Conservation (phyloP, 2,329 filamentous ascomycete genomes). For the Volutella citrinella region DNA sequence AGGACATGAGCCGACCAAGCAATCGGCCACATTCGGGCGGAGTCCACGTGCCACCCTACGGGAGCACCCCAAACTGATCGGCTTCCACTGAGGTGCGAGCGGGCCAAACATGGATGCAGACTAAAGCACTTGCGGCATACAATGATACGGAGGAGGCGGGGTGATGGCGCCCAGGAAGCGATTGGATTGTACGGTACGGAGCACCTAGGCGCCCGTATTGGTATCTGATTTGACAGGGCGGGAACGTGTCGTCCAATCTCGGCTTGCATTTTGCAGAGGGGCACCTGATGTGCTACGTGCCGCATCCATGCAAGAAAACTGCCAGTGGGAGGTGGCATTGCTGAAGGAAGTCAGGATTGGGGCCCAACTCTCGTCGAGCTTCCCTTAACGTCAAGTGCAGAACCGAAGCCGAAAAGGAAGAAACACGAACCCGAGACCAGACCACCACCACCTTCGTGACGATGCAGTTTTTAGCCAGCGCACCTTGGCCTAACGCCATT, state of each 20-base stretch:
- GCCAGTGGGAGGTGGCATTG: slow-evolving; percentile 22
- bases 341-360: slow-evolving; percentile 19
- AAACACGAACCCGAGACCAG: too few species aligned
- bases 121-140: slow-evolving; percentile 16
- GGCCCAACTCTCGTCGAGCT: too few species aligned
- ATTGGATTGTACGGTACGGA: slow-evolving; percentile 9
- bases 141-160: too few species aligned
- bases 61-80: slow-evolving; percentile 16
- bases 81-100: too few species aligned
- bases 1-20: too few species aligned
- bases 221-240: slow-evolving; percentile 15
- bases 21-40: too few species aligned
- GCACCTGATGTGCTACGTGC: slow-evolving; percentile 27
- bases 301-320: slow-evolving; percentile 25
- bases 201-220: slow-evolving; percentile 15
- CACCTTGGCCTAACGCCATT: too few species aligned
- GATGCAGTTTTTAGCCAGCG: too few species aligned
- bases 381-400: too few species aligned
- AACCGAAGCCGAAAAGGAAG: too few species aligned
- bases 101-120: too few species aligned
- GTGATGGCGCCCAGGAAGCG: slow-evolving; percentile 11
- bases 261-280: slow-evolving; percentile 19
- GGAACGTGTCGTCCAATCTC: slow-evolving; percentile 23
- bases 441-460: too few species aligned
- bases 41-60: slow-evolving; percentile 21